These are phyloP conservation scores for Alternaria incomplexa DNA, from an alignment of 2,329 filamentous ascomycete genomes.

Conservation along the genomic window DNA sequence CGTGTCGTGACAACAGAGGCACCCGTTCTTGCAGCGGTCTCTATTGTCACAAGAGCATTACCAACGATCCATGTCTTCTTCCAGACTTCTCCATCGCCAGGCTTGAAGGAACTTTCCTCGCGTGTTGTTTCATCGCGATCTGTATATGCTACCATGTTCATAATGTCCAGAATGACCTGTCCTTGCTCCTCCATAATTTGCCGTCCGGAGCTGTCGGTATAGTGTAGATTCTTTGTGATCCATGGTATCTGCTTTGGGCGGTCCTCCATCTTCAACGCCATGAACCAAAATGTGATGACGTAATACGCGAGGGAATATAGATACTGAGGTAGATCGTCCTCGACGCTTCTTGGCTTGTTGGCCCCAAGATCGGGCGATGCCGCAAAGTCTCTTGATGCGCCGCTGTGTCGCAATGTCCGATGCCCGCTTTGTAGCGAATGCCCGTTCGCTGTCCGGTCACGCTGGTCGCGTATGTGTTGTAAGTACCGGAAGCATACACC, in stretches of 20 bases:
- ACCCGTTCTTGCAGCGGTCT: conserved; percentile 70
- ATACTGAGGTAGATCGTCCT: conserved; percentile 87
- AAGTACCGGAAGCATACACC: conserved; percentile 94
- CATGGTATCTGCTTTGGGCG: conserved; percentile 83
- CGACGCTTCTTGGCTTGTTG: conserved; percentile 50
- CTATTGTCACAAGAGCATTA: conserved; percentile 75
- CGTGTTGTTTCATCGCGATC: conserved; percentile 79
- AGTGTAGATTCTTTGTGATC: conserved; percentile 84
- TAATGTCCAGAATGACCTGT: conserved; percentile 90
- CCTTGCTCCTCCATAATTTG: conserved; percentile 89
- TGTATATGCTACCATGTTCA: conserved; percentile 86
- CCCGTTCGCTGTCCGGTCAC: conserved; percentile 46
- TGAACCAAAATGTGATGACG: conserved; percentile 96
- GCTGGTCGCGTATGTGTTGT: conserved; percentile 78
- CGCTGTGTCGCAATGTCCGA: conserved; percentile 51
- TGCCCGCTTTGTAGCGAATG: conserved; percentile 42
- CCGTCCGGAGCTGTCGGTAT: conserved; percentile 75
- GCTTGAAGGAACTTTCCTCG: conserved; percentile 69
- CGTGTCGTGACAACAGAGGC: conserved; percentile 75
- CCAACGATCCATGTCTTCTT: conserved; percentile 76
- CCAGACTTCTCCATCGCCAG: conserved; percentile 69
- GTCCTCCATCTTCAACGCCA: conserved; percentile 84
- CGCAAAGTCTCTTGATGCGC: conserved; percentile 52
- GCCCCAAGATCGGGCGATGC: conserved; percentile 35
- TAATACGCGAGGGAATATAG: conserved; percentile 94